Evolutionary conservation across 352 stramenopile species (phyloP).

Genomic region (Phytophthora foliorum): DNA sequence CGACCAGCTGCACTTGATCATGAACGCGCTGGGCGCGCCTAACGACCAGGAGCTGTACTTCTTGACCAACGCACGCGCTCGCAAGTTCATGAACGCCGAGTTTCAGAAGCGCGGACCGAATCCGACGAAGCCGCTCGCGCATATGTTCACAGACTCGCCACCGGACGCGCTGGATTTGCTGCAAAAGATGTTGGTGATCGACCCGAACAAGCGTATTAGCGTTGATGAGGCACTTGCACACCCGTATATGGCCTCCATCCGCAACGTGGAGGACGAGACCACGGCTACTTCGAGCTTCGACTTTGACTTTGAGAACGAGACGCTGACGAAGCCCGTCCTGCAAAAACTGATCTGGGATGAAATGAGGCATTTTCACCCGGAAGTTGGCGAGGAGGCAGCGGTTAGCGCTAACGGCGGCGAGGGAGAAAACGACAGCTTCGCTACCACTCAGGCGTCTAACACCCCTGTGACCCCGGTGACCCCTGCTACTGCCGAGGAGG

Average conservation of each 20-base stretch:
- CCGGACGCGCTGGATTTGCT: constrained; percentile 88
- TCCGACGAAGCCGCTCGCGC: constrained; percentile 68
- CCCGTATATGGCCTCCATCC: constrained; percentile 90
- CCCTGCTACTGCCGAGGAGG: constrained; percentile 23
- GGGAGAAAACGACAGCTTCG: constrained; percentile 30
- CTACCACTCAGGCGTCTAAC: constrained; percentile 33
- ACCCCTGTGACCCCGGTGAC: constrained; percentile 52
- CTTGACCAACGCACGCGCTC: constrained; percentile 92
- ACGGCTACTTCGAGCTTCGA: constrained; percentile 73
- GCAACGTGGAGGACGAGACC: constrained; percentile 92
- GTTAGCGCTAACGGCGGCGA: constrained; percentile 7
- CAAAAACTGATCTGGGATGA: constrained; percentile 90
- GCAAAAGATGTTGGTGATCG: constrained; percentile 93
- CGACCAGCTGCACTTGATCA: constrained; percentile 98
- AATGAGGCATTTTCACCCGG: constrained; percentile 82
- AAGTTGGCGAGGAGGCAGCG: constrained; percentile 50
- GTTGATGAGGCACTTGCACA: constrained; percentile 94
- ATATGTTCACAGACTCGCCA: constrained; percentile 79
- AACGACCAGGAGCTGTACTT: constrained; percentile 97
- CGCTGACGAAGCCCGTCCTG: constrained; percentile 84
- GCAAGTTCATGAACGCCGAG: constrained; percentile 90
- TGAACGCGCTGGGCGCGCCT: constrained; percentile 96
- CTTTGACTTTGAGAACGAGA: constrained; percentile 91
- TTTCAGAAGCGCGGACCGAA: constrained; percentile 76
- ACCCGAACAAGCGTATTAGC: constrained; percentile 91